Evolutionary conservation across 129 eudicot genomes (phyloP).

Genomic region (Tagetes erecta): DNA sequence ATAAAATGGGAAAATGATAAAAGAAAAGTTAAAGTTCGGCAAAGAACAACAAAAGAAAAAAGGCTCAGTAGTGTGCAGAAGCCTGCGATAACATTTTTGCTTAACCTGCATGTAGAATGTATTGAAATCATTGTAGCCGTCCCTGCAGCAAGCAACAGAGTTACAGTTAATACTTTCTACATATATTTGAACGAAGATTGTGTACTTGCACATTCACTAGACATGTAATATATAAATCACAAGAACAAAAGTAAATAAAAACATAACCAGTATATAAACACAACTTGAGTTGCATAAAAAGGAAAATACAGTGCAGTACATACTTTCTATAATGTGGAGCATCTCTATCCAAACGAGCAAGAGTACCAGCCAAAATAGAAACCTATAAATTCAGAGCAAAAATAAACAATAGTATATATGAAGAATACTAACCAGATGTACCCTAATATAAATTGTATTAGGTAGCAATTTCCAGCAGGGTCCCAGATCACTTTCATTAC

Average conservation of each 20-base stretch:
- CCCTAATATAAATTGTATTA: background rate
- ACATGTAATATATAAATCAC: conserved; percentile 7
- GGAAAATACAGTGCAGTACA: conserved; percentile 2
- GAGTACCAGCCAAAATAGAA: conserved; percentile 96
- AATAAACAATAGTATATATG: background rate
- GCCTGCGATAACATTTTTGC: conserved; percentile 1
- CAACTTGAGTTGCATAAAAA: background rate
- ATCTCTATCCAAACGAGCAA: conserved; percentile 98
- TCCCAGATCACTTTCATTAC: background rate
- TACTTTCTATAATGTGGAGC: conserved; percentile 95
- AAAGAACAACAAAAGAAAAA: background rate
- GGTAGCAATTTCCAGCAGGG: background rate
- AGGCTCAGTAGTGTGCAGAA: background rate
- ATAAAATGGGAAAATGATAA: background rate
- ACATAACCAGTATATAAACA: background rate
- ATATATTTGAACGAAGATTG: background rate
- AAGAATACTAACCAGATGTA: conserved; percentile 1
- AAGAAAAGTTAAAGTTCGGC: background rate
- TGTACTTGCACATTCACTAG: background rate
- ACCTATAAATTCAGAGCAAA: conserved; percentile 53
- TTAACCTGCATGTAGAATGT: conserved; percentile 98
- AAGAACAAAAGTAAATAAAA: background rate
- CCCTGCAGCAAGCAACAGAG: conserved; percentile 62
- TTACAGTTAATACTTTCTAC: conserved; percentile 15
- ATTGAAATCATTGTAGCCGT: conserved; percentile 98